Evolutionary conservation across 805 yeast species (phyloP), one percentile per base, ranked within the genome.

Genomic region (Saturnispora silvae): DNA sequence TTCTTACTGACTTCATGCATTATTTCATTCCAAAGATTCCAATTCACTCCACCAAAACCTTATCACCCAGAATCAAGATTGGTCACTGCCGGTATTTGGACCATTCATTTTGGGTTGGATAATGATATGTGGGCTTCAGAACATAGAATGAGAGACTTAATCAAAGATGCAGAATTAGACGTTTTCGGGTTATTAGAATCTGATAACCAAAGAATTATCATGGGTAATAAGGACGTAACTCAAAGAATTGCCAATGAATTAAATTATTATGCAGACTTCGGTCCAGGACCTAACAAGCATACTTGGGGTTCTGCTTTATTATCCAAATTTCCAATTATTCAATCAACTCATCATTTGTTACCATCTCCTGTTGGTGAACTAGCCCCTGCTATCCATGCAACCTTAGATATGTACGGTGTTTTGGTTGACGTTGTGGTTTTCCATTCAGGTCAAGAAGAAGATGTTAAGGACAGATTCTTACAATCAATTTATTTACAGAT

Each of bases 401-500:
- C 96, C 1, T 64, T 92, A 44, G 89, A 86, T 47, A 81, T 92
- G 26, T 87, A 86, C 59, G 95, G 96, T 10, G 80, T 77, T 50
- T 55, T 67, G 16, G 82, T 92, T 5, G 98, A 92, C 56, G 83
- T 92, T 18, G 89, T 92, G 40, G 98, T 92, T 18, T 92, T 92
- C 81, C 98, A 92, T 57, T 76, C 92, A 31, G 98, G 98, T 4
- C 98, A 92, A 62, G 97, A 92, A 57, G 97, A 92, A 64, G 98
- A 92, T 56, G 86, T 67, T 3, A 95, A 86, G 55, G 98, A 92
- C 59, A 74, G 98, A 51, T 67, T 92, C 47, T 64, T 85, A 48
- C 98, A 92, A 62, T 75, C 89, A 48, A 66, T 75, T 43, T 82
- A 75, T 2, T 67, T 92, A 31, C 71, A 81, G 23, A 76, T 75